Percentiles rank a stretch among this genome's conserved stretches.
Conservation (phyloP, 1,284 basidiomycete genomes). For the Papiliotrema terrestris region DNA sequence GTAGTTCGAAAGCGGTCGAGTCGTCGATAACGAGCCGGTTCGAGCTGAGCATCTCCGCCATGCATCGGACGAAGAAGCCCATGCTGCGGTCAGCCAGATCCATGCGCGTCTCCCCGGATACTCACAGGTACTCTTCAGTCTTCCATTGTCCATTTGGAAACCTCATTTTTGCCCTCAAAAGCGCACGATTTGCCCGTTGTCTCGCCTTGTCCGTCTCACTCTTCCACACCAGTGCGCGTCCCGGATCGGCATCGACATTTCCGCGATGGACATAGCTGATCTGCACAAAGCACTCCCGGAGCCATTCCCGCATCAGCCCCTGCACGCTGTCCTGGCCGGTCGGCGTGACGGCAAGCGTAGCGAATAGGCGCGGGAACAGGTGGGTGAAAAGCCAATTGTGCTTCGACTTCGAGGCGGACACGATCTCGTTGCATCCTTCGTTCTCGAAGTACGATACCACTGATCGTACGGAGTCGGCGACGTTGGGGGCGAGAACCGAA, state of each 20-base stretch:
- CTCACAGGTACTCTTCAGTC: constrained; percentile 17
- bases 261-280: constrained; percentile 17
- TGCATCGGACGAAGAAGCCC: constrained; percentile 21
- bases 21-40: constrained; percentile 9
- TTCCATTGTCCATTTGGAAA: constrained; percentile 13
- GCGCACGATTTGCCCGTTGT: constrained; percentile 12
- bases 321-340: constrained; percentile 3
- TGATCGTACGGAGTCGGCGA: constrained; percentile 2
- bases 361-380: constrained; percentile 16
- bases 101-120: too few species aligned
- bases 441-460: constrained; percentile 19
- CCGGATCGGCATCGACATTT: constrained; percentile 14
- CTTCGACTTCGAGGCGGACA: constrained; percentile 8
- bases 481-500: not conserved
- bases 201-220: constrained; percentile 7
- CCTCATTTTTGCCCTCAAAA: constrained; percentile 12
- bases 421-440: constrained; percentile 18
- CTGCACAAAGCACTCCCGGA: constrained; percentile 14
- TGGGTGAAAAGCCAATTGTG: constrained; percentile 22
- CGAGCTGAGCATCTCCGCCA: constrained; percentile 20
- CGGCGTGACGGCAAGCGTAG: constrained; percentile 1
- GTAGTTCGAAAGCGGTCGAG: constrained; percentile 6
- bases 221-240: constrained; percentile 4
- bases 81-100: constrained; percentile 1
- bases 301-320: constrained; percentile 8